These are phyloP conservation scores for Cryphonectria japonica DNA, from an alignment of 2,329 filamentous ascomycete genomes.

Conservation along the genomic window DNA sequence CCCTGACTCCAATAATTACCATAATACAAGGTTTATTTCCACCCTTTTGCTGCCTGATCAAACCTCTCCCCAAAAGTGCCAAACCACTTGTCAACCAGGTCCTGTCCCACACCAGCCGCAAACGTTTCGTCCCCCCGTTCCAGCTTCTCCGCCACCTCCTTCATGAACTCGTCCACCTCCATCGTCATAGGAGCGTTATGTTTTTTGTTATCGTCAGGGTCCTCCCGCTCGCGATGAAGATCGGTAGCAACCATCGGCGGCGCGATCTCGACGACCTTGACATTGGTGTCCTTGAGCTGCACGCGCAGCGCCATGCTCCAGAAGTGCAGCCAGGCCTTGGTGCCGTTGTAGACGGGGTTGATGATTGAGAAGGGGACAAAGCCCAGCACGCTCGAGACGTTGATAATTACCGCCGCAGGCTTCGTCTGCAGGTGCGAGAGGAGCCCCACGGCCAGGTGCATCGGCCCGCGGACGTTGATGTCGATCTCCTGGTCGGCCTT, in stretches of 20 bases:
- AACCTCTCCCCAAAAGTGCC: slow-evolving; percentile 24
- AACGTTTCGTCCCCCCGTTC: slow-evolving; percentile 54
- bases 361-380: slow-evolving; percentile 56
- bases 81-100: slow-evolving; percentile 28
- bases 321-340: slow-evolving; percentile 62
- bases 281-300: slow-evolving; percentile 48
- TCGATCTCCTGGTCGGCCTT: slow-evolving; percentile 61
- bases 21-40: slow-evolving; percentile 3
- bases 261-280: slow-evolving; percentile 59
- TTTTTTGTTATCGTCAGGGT: slow-evolving; percentile 64
- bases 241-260: slow-evolving; percentile 59
- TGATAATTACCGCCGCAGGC: slow-evolving; percentile 51
- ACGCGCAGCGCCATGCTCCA: slow-evolving; percentile 59
- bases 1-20: no score
- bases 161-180: slow-evolving; percentile 58
- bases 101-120: slow-evolving; percentile 43
- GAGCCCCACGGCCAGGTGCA: slow-evolving; percentile 56
- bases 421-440: slow-evolving; percentile 53
- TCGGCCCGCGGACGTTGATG: slow-evolving; percentile 61
- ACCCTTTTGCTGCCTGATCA: slow-evolving; percentile 26
- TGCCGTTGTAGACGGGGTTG: slow-evolving; percentile 63
- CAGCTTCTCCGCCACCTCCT: slow-evolving; percentile 48
- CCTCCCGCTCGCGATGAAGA: slow-evolving; percentile 56
- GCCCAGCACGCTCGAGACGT: slow-evolving; percentile 57
- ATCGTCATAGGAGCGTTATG: slow-evolving; percentile 52